phyloP scores from a whole-genome alignment of 805 yeast species.

The Barnettozyma pratensis region DNA sequence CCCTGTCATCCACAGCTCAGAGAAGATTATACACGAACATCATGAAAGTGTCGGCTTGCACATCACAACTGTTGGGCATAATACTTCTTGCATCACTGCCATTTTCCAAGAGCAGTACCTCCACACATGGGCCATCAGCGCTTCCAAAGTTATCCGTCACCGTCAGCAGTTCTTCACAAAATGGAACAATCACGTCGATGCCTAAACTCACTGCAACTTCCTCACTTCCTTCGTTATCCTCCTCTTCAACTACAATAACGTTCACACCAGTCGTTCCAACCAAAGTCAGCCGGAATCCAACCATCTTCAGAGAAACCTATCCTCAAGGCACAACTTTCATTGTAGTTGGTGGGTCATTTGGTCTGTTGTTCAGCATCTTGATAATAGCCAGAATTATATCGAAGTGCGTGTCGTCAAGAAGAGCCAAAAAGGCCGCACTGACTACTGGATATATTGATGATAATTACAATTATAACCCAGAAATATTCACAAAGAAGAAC shows the following conservation, averaged over 20 bases:
- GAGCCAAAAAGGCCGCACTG: slow-evolving; percentile 20
- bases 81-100: too few species aligned
- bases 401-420: slow-evolving; percentile 24
- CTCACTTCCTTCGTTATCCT: slow-evolving; percentile 1
- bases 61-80: too few species aligned
- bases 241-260: slow-evolving; percentile 9
- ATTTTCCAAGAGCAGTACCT: too few species aligned
- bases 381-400: slow-evolving; percentile 22
- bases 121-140: too few species aligned
- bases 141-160: too few species aligned
- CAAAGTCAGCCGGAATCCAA: slow-evolving; percentile 42
- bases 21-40: too few species aligned
- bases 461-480: slow-evolving; percentile 21
- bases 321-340: slow-evolving; percentile 76
- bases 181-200: neutral
- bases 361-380: slow-evolving; percentile 31
- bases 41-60: too few species aligned
- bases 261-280: slow-evolving; percentile 24
- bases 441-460: neutral
- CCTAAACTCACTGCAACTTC: neutral
- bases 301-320: slow-evolving; percentile 38
- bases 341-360: slow-evolving; percentile 66
- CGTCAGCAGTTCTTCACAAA: neutral
- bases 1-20: too few species aligned
- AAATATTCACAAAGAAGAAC: slow-evolving; percentile 18